Conservation (phyloP, 2,329 filamentous ascomycete genomes). For the Podosphaera xanthii region DNA sequence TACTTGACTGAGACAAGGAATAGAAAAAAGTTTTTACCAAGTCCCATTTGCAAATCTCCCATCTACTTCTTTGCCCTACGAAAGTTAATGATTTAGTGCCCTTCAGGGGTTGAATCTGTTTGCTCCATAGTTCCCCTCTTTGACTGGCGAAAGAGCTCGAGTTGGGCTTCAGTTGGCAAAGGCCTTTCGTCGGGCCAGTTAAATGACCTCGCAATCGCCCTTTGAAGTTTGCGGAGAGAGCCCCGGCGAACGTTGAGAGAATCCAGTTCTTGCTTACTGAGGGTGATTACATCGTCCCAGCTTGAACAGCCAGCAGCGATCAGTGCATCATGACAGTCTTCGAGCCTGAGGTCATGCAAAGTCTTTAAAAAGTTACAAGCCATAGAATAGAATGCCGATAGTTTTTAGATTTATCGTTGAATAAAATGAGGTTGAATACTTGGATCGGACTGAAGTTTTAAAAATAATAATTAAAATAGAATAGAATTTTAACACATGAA, state of each 20-base stretch:
- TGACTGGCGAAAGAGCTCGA: background rate
- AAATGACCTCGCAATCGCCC: background rate
- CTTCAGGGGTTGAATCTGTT: too few species aligned
- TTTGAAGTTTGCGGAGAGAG: background rate
- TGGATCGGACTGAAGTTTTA: too few species aligned
- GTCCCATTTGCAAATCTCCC: too few species aligned
- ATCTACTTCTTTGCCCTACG: too few species aligned
- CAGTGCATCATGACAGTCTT: background rate
- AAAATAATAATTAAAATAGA: too few species aligned
- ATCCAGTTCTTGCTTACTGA: background rate
- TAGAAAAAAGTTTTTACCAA: too few species aligned
- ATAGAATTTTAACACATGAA: too few species aligned
- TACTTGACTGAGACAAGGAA: too few species aligned
- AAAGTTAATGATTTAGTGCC: too few species aligned
- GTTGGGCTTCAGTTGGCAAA: background rate
- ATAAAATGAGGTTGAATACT: too few species aligned
- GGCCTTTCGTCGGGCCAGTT: background rate
- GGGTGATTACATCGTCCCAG: background rate
- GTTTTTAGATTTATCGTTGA: slow-evolving; percentile 12
- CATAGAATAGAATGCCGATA: background rate
- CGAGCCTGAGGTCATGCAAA: background rate
- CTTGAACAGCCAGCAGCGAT: background rate
- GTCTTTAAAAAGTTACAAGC: background rate
- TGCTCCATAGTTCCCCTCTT: too few species aligned
- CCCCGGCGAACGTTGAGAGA: background rate